phyloP scores from a whole-genome alignment of 192 early-diverging fungal genomes.

The Rhizophagus clarus region DNA sequence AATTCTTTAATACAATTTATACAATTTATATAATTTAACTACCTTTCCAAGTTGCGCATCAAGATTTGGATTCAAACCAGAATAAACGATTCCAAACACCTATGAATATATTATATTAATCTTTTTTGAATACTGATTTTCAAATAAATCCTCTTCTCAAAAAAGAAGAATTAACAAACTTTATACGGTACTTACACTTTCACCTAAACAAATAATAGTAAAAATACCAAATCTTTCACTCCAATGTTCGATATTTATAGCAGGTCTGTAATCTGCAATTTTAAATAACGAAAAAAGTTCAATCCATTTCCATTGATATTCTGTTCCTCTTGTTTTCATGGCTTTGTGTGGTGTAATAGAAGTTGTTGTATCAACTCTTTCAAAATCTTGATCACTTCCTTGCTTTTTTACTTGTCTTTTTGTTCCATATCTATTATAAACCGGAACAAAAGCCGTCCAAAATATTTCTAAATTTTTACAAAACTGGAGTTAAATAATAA shows the following conservation, averaged over 20 bases:
- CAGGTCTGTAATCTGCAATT: constrained; percentile 29
- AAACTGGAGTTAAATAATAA: not conserved
- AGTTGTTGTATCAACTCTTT: not conserved
- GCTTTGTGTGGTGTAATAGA: constrained; percentile 1
- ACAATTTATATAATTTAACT: not conserved
- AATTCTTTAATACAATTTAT: too few relatives aligned
- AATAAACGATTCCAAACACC: constrained; percentile 37
- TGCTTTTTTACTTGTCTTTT: constrained; percentile 5
- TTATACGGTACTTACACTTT: constrained; percentile 36
- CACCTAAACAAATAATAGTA: constrained; percentile 38
- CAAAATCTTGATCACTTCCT: not conserved
- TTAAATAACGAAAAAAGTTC: constrained; percentile 18
- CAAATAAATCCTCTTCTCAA: not conserved
- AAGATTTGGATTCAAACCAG: constrained; percentile 4
- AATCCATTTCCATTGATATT: constrained; percentile 29
- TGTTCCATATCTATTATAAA: not conserved
- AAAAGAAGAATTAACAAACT: not conserved
- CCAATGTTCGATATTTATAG: constrained; percentile 46
- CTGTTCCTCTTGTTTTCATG: constrained; percentile 28
- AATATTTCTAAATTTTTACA: not conserved
- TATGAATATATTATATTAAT: not conserved
- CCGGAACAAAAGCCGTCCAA: not conserved
- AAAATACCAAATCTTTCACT: constrained; percentile 41
- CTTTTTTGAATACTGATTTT: not conserved
- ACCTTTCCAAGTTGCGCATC: constrained; percentile 33